phyloP scores from a whole-genome alignment of 495 filamentous ascomycete genomes.

The Cercophora scortea region DNA sequence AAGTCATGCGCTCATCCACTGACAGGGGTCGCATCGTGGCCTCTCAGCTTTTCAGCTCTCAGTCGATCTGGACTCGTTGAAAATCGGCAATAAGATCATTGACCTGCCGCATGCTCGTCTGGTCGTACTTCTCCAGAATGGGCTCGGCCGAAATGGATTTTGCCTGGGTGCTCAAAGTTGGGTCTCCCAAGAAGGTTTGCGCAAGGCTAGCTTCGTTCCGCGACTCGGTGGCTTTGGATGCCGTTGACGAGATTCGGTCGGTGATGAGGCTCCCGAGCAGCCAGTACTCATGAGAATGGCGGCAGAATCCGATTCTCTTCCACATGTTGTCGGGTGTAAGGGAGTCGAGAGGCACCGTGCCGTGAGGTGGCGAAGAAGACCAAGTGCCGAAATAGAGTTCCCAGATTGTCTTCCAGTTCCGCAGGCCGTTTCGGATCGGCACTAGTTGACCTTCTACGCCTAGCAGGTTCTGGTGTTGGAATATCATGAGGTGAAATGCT shows the following conservation, averaged over 20 bases:
- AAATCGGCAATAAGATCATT: conserved; percentile 24
- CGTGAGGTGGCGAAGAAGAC: conserved; percentile 8
- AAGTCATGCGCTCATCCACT: no score
- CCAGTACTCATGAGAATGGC: conserved; percentile 21
- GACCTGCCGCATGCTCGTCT: conserved; percentile 27
- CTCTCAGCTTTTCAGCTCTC: neutral
- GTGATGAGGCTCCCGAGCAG: conserved; percentile 19
- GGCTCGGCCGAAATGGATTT: conserved; percentile 13
- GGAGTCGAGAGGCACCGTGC: conserved; percentile 7
- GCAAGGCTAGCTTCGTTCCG: neutral
- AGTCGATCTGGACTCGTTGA: conserved; percentile 15
- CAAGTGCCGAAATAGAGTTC: conserved; percentile 14
- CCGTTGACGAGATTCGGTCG: conserved; percentile 12
- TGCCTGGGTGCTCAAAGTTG: neutral
- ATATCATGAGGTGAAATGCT: conserved; percentile 27
- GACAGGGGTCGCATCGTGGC: no score
- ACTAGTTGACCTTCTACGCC: conserved; percentile 21
- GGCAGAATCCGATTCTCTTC: conserved; percentile 20
- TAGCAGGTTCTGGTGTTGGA: conserved; percentile 24
- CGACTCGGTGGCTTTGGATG: neutral
- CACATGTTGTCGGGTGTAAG: conserved; percentile 15
- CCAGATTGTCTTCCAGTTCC: conserved; percentile 24
- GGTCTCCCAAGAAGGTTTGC: neutral
- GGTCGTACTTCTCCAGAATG: conserved; percentile 24
- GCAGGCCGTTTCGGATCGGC: conserved; percentile 19